Evolutionary conservation across 2,329 filamentous ascomycete genomes (phyloP).

Genomic region (Phaeosphaeriaceae sp.): DNA sequence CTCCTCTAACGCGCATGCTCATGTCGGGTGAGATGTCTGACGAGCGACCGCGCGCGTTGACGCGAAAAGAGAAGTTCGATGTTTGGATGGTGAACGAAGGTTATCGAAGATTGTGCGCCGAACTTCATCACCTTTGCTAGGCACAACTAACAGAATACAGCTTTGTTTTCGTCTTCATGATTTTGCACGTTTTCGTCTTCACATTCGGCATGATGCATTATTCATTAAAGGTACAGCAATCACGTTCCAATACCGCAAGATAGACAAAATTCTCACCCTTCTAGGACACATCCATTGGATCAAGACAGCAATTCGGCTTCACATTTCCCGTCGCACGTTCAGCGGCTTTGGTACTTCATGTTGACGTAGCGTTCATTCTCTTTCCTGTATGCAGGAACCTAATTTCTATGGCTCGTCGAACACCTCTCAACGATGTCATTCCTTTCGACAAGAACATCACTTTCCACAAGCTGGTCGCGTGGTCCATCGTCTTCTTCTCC

Average conservation of each 20-base stretch:
- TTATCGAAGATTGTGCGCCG: slow-evolving; percentile 74
- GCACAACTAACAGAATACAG: slow-evolving; percentile 53
- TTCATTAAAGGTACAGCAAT: slow-evolving; percentile 64
- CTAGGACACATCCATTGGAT: slow-evolving; percentile 67
- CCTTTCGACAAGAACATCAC: slow-evolving; percentile 91
- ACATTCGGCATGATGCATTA: slow-evolving; percentile 83
- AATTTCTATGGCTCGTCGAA: slow-evolving; percentile 80
- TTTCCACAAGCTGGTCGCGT: slow-evolving; percentile 84
- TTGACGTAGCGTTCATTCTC: slow-evolving; percentile 80
- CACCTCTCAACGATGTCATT: slow-evolving; percentile 83
- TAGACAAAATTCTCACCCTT: slow-evolving; percentile 11
- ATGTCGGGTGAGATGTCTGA: slow-evolving; percentile 83
- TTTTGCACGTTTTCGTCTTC: slow-evolving; percentile 78
- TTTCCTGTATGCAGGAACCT: slow-evolving; percentile 85
- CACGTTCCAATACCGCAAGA: background rate
- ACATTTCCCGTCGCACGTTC: slow-evolving; percentile 80
- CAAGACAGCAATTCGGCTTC: slow-evolving; percentile 73
- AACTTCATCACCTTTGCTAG: background rate
- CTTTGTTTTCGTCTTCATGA: slow-evolving; percentile 77
- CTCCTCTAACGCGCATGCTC: slow-evolving; percentile 81
- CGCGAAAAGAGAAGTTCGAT: slow-evolving; percentile 75
- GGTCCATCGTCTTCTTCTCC: slow-evolving; percentile 88
- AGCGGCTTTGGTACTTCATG: slow-evolving; percentile 77
- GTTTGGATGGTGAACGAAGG: slow-evolving; percentile 92
- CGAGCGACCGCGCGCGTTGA: slow-evolving; percentile 72